Evolutionary conservation across 768 basidiomycete species (phyloP).

Genomic region (Pleurotus tuoliensis): DNA sequence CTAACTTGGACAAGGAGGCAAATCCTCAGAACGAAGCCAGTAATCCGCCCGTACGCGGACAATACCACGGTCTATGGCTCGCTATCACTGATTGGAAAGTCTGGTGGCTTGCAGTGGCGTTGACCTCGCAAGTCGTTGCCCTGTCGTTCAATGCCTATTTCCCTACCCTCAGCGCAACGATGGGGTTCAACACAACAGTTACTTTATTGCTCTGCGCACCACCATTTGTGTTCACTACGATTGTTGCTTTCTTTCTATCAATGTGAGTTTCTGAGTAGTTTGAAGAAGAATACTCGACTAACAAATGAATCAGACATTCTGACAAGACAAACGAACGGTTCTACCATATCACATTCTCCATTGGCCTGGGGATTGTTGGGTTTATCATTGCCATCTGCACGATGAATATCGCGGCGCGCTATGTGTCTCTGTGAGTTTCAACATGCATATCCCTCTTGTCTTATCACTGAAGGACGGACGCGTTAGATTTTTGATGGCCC

Average conservation of each 20-base stretch:
- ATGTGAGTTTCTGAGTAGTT: conserved; percentile 31
- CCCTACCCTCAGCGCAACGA: conserved; percentile 69
- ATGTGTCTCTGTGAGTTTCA: conserved; percentile 68
- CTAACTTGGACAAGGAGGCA: not conserved
- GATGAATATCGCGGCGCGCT: conserved; percentile 65
- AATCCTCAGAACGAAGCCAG: conserved; percentile 8
- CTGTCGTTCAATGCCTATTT: conserved; percentile 80
- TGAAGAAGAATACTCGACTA: conserved; percentile 1
- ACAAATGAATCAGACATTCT: conserved; percentile 51
- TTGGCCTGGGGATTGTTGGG: conserved; percentile 64
- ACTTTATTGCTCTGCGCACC: conserved; percentile 78
- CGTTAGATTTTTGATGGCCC: conserved; percentile 69
- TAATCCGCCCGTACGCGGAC: conserved; percentile 19
- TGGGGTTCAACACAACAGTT: conserved; percentile 60
- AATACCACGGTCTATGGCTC: conserved; percentile 48
- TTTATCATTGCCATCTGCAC: conserved; percentile 71
- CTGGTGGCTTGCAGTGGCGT: conserved; percentile 70
- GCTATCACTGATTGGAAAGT: conserved; percentile 80
- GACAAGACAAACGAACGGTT: conserved; percentile 75
- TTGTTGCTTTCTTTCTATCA: conserved; percentile 49
- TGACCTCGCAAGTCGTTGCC: conserved; percentile 58
- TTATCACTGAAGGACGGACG: not conserved
- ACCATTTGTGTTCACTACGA: conserved; percentile 69
- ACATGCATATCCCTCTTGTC: no score
- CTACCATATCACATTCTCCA: conserved; percentile 58